Base-by-base conservation (phyloP, 208 protist genomes). In the Naegleria fowleri region DNA sequence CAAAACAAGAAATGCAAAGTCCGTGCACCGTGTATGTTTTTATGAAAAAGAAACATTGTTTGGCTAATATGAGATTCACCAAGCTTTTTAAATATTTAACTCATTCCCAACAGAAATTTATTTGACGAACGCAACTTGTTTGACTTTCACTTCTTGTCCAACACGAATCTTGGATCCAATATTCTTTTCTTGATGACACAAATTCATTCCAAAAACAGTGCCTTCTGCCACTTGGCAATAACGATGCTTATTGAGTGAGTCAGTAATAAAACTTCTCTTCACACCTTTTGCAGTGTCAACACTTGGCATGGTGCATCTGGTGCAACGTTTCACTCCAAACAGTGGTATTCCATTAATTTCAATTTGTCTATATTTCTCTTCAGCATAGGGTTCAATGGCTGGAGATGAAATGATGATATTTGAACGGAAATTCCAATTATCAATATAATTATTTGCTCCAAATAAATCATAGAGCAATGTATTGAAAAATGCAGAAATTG, bases 311-410 rank as follows among this genome's bases (percentile, higher is more conserved):
- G 75, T 40, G 39, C 75, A 83, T 83, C 75, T 83, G 0, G 75
- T 36, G 29, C 75, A 83, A 15, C 22, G 7, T n/a, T 83, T 83
- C 1, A 83, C 75, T 39, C 33, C 33, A 39, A 38, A 83, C 22
- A 83, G 39, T 83, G 75, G 19, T 15, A 83, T 36, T 83, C 75
- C 75, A 83, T n/a, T 83, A 39, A n/a, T 83, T 39, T 83, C 75
- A n/a, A 83, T 83, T 39, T 83, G 22, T 39, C 33, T 83, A n/a
- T 39, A 83, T 15, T 83, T 40, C 29, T 83, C 75, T 83, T 83
- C 75, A 6, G 11, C 75, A 36, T 40, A 83, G 19, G 75, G 75
- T 83, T 22, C 1, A n/a, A 83, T n/a, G 33, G 75, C 11, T 40
- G n/a, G n/a, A 36, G 22, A 40, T 83, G n/a, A 40, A 13, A 40